phyloP scores from a whole-genome alignment of 176 grass and related monocot species.

The Oryza longistaminata region DNA sequence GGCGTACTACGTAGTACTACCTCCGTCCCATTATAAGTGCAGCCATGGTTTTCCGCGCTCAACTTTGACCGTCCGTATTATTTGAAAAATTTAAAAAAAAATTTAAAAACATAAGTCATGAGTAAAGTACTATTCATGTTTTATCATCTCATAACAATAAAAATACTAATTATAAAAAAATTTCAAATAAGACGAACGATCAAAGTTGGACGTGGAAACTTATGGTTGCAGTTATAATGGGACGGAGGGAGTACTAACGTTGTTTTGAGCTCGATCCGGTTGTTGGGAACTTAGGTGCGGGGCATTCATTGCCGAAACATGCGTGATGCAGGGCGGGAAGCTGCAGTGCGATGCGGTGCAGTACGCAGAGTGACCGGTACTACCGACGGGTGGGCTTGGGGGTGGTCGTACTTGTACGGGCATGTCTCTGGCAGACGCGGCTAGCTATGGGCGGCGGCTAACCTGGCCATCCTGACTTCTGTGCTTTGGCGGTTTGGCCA shows the following conservation, averaged over 20 bases:
- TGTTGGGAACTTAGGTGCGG: constrained; percentile 15
- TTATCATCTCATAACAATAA: no score
- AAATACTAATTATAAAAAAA: no score
- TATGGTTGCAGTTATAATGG: no score
- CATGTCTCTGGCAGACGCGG: background rate
- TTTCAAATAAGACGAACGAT: no score
- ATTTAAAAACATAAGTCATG: no score
- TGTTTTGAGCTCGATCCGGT: background rate
- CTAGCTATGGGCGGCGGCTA: background rate
- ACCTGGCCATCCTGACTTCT: background rate
- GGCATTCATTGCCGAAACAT: constrained; percentile 18
- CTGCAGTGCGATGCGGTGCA: background rate
- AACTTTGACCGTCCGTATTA: no score
- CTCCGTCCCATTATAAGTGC: no score
- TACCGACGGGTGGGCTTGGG: background rate
- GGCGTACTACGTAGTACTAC: background rate
- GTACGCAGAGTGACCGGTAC: background rate
- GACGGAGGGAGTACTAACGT: no score
- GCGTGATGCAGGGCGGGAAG: constrained; percentile 1
- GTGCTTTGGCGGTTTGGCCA: background rate
- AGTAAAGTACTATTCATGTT: no score
- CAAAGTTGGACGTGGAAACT: no score
- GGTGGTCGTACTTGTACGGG: constrained; percentile 17
- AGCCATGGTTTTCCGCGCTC: no score
- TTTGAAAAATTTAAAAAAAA: no score